These are phyloP conservation scores for Pleurotus sapidus DNA, from an alignment of 768 basidiomycete genomes.

Conservation along the genomic window DNA sequence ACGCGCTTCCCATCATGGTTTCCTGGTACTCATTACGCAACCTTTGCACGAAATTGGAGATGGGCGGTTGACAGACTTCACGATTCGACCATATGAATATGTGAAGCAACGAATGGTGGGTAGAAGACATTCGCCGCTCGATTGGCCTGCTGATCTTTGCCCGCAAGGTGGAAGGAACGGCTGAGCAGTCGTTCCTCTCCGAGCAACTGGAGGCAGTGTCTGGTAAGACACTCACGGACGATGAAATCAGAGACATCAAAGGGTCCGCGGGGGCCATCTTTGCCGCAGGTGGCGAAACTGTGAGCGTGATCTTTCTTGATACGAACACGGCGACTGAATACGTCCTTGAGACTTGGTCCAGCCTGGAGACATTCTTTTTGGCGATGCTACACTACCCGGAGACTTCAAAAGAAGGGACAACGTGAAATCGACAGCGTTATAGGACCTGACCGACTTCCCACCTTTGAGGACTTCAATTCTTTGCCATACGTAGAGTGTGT, in stretches of 20 bases:
- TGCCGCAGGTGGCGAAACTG: too few species aligned
- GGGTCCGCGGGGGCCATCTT: too few species aligned
- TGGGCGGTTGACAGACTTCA: background rate
- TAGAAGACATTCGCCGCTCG: background rate
- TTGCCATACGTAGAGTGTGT: conserved; percentile 26
- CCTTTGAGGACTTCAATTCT: conserved; percentile 17
- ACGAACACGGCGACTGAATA: too few species aligned
- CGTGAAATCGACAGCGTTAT: conserved; percentile 24
- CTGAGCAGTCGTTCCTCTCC: too few species aligned
- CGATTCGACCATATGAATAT: background rate
- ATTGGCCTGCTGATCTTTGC: too few species aligned
- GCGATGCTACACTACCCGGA: conserved; percentile 26
- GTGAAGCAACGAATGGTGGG: background rate
- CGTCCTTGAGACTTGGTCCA: conserved; percentile 8
- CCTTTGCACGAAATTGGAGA: background rate
- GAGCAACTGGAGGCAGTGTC: too few species aligned
- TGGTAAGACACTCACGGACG: too few species aligned
- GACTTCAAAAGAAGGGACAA: conserved; percentile 23
- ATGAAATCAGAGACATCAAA: too few species aligned
- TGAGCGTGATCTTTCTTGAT: too few species aligned
- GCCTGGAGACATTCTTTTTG: conserved; percentile 18
- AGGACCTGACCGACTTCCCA: conserved; percentile 20
- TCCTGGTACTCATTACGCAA: conserved; percentile 4
- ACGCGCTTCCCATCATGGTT: conserved; percentile 3
- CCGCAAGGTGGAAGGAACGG: too few species aligned